These are phyloP conservation scores for Monosporozyma unispora DNA, from an alignment of 805 yeast species.

Conservation along the genomic window DNA sequence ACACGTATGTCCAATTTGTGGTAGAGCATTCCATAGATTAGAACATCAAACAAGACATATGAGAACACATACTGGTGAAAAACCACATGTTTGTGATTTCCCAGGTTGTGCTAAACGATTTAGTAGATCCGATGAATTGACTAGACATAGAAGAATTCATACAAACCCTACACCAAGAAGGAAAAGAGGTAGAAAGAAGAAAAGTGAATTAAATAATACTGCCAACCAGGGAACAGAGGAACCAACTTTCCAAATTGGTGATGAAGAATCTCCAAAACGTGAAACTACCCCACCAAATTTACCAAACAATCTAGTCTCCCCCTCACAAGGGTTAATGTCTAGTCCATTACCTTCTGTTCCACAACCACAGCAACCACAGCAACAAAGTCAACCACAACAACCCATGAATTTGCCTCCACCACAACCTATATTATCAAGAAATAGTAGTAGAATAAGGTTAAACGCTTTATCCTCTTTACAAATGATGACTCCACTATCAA, in stretches of 20 bases:
- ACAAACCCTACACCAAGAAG: slow-evolving; percentile 63
- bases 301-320: slow-evolving; percentile 2
- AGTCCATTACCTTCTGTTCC: not conserved
- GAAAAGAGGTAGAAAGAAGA: slow-evolving; percentile 39
- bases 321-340: not conserved
- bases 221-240: not conserved
- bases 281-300: slow-evolving; percentile 1
- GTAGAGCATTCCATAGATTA: slow-evolving; percentile 63
- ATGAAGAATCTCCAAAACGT: slow-evolving; percentile 1
- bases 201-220: slow-evolving; percentile 6
- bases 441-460: slow-evolving; percentile 18
- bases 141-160: slow-evolving; percentile 66
- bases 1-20: slow-evolving; percentile 65
- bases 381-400: not conserved
- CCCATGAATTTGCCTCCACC: not conserved
- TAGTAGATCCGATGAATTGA: slow-evolving; percentile 63
- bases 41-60: slow-evolving; percentile 77
- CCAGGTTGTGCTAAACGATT: slow-evolving; percentile 64
- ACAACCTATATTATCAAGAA: slow-evolving; percentile 5
- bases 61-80: slow-evolving; percentile 74
- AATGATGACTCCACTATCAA: slow-evolving; percentile 50
- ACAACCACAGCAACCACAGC: slow-evolving; percentile 1
- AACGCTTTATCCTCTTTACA: slow-evolving; percentile 44
- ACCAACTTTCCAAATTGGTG: slow-evolving; percentile 7
- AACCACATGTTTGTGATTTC: slow-evolving; percentile 67